These are phyloP conservation scores for Quercus aquifolioides DNA, from an alignment of 306 rosid genomes.

Conservation along the genomic window DNA sequence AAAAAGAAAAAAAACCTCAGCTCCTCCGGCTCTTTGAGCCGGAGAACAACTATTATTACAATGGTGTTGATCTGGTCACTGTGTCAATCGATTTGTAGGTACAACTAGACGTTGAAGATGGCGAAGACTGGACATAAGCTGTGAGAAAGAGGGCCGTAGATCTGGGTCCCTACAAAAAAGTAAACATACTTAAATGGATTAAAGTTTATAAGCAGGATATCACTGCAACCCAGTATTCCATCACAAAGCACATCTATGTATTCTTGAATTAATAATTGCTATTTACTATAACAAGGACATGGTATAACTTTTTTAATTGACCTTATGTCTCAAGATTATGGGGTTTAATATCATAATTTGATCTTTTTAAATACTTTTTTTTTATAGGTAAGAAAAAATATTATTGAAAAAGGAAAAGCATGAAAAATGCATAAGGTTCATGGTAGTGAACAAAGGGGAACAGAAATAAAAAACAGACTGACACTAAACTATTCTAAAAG, in stretches of 20 bases:
- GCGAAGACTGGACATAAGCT: constrained; percentile 70
- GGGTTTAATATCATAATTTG: neutral
- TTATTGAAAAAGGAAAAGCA: too few relatives aligned
- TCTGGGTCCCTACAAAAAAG: constrained; percentile 76
- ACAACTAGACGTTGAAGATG: constrained; percentile 53
- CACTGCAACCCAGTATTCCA: neutral
- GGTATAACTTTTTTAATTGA: neutral
- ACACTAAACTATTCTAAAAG: too few relatives aligned
- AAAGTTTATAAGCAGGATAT: neutral
- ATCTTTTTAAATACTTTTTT: too few relatives aligned
- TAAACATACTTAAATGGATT: neutral
- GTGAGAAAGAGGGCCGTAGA: constrained; percentile 87
- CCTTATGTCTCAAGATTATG: neutral
- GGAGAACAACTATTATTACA: constrained; percentile 53
- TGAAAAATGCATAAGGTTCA: too few relatives aligned
- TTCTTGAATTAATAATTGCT: neutral
- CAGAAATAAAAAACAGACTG: too few relatives aligned
- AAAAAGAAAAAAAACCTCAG: constrained; percentile 26
- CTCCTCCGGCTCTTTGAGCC: constrained; percentile 78
- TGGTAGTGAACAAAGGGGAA: too few relatives aligned
- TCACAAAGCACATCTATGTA: neutral
- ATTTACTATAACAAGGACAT: neutral
- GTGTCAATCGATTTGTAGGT: constrained; percentile 33
- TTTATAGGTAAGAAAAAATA: too few relatives aligned
- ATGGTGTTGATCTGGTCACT: constrained; percentile 30